phyloP scores from a whole-genome alignment of 2,329 filamentous ascomycete genomes.

The Cercospora janseana region DNA sequence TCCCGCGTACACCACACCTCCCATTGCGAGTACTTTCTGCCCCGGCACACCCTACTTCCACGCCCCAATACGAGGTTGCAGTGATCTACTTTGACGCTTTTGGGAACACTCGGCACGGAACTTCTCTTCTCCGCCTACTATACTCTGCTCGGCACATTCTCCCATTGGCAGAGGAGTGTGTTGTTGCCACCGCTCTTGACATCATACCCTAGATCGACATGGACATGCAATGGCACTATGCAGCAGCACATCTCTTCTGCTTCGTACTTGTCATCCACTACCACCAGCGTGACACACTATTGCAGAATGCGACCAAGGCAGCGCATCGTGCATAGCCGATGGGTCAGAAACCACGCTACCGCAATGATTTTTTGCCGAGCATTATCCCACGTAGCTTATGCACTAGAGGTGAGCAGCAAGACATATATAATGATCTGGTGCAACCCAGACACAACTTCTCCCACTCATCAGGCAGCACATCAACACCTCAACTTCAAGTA shows the following conservation, averaged over 20 bases:
- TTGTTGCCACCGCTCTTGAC: constrained; percentile 8
- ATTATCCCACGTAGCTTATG: no score
- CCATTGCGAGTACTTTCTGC: neutral
- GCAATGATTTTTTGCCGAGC: no score
- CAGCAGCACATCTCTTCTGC: no score
- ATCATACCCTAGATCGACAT: constrained; percentile 7
- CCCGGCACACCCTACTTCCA: neutral
- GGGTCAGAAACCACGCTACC: no score
- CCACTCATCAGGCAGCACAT: neutral
- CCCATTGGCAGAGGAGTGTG: neutral
- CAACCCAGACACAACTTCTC: neutral
- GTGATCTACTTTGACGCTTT: neutral
- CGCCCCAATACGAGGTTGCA: constrained; percentile 5
- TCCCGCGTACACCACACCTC: constrained; percentile 3
- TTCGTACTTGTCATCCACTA: no score
- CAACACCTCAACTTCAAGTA: no score
- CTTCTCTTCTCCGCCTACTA: neutral
- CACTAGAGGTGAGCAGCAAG: no score
- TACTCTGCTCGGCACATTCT: neutral
- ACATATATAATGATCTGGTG: constrained; percentile 2
- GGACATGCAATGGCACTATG: no score
- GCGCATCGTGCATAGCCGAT: no score
- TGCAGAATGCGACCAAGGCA: no score
- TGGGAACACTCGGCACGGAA: neutral
- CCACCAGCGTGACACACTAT: no score